A percentile compares a stretch with the other conserved stretches of the same genome.
These are phyloP conservation scores for Lonicera japonica DNA, from an alignment of 129 eudicot species.

Conservation along the genomic window DNA sequence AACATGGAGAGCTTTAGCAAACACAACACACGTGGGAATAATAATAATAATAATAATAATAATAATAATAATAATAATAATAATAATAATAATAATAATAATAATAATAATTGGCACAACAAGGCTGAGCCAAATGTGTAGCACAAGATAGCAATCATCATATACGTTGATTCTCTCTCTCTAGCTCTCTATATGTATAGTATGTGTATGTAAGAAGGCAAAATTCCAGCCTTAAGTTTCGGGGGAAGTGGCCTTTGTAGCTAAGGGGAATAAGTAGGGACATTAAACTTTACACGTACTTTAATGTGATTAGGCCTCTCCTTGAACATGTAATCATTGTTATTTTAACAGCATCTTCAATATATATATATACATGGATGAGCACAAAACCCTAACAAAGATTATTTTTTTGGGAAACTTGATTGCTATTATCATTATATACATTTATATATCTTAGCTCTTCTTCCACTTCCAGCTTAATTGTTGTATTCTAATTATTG, in stretches of 20 bases:
- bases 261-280: not conserved
- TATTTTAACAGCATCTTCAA: conserved; percentile 14
- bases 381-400: conserved; percentile 18
- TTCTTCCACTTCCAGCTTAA: not conserved
- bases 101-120: not conserved
- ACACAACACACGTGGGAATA: conserved; percentile 5
- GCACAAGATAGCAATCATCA: not conserved
- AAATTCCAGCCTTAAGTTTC: conserved; percentile 25
- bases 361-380: not conserved
- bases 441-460: not conserved
- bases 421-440: conserved; percentile 23
- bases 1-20: not conserved
- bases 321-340: conserved; percentile 26
- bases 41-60: not conserved
- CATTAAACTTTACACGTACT: conserved; percentile 25
- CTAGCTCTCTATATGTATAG: not conserved
- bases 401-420: conserved; percentile 20
- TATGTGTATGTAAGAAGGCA: not conserved
- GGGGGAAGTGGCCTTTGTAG: conserved; percentile 11
- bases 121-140: conserved; percentile 9
- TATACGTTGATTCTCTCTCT: not conserved
- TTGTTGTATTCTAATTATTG: no score
- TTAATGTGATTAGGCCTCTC: conserved; percentile 25
- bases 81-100: conserved; percentile 7
- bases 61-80: not conserved